Evolutionary conservation across 2,329 filamentous ascomycete genomes (phyloP).

Genomic region (Hawksworthiomyces lignivorus): DNA sequence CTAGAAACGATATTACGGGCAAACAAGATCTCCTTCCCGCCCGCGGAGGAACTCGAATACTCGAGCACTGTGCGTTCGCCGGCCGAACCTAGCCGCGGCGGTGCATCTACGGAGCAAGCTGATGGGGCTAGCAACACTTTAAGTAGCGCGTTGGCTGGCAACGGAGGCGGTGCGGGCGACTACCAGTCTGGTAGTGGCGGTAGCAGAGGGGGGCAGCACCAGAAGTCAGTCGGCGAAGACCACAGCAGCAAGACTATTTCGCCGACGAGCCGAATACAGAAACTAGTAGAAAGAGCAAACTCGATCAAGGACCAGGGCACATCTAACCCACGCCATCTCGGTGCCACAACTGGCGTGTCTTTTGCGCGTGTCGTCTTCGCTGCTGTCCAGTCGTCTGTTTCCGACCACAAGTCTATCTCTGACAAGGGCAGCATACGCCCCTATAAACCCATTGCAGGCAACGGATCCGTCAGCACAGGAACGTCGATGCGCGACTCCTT

Average conservation of each 20-base stretch:
- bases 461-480: constrained; percentile 38
- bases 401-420: constrained; percentile 57
- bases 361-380: constrained; percentile 93
- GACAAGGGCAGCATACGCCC: constrained; percentile 57
- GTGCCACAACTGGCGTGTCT: constrained; percentile 82
- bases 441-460: constrained; percentile 44
- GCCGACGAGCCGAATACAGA: constrained; percentile 48
- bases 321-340: constrained; percentile 72
- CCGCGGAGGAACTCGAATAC: constrained; percentile 61
- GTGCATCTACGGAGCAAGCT: constrained; percentile 21
- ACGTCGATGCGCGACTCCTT: constrained; percentile 92
- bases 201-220: background rate
- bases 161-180: background rate
- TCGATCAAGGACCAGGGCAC: constrained; percentile 31
- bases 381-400: constrained; percentile 69
- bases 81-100: constrained; percentile 5
- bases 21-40: constrained; percentile 64
- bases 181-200: background rate
- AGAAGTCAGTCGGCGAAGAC: constrained; percentile 7
- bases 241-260: constrained; percentile 46
- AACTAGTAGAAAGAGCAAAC: constrained; percentile 15
- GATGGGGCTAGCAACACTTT: constrained; percentile 21
- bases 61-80: constrained; percentile 12
- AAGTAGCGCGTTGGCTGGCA: background rate
- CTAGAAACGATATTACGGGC: constrained; percentile 68